These are phyloP conservation scores for Venturiaceae sp. DNA, from an alignment of 2,329 filamentous ascomycete species.

Conservation along the genomic window DNA sequence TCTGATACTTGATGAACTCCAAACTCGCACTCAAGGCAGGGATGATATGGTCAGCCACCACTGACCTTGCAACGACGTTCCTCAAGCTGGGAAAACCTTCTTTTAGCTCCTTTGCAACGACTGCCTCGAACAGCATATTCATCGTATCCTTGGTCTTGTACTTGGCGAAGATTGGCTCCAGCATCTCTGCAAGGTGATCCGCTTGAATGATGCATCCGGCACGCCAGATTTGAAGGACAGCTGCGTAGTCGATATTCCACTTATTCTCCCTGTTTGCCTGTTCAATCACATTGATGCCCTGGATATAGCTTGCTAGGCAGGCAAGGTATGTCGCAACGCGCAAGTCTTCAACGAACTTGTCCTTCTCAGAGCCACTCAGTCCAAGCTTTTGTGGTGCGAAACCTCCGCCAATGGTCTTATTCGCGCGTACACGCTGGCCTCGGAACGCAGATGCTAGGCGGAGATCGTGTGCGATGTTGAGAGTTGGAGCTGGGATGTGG, in stretches of 20 bases:
- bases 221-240: conserved; percentile 54
- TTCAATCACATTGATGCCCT: conserved; percentile 56
- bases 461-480: conserved; percentile 53
- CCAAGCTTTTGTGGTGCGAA: conserved; percentile 27
- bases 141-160: conserved; percentile 28
- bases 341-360: conserved; percentile 45
- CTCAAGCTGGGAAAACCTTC: conserved; percentile 43
- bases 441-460: conserved; percentile 55
- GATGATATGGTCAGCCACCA: conserved; percentile 49
- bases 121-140: conserved; percentile 32
- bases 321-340: conserved; percentile 51
- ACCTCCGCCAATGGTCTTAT: conserved; percentile 35
- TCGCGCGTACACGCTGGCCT: conserved; percentile 41
- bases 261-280: conserved; percentile 46
- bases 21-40: conserved; percentile 52
- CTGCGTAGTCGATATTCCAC: conserved; percentile 47
- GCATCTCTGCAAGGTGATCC: conserved; percentile 52
- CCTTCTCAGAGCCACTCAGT: conserved; percentile 22
- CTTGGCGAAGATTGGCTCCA: conserved; percentile 35
- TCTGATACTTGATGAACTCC: conserved; percentile 58
- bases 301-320: conserved; percentile 53
- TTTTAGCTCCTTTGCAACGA: conserved; percentile 44
- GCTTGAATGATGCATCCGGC: conserved; percentile 63
- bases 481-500: conserved; percentile 55
- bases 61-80: conserved; percentile 42